Conservation (phyloP, 257 asterid genomes). For the Nemophila menziesii region DNA sequence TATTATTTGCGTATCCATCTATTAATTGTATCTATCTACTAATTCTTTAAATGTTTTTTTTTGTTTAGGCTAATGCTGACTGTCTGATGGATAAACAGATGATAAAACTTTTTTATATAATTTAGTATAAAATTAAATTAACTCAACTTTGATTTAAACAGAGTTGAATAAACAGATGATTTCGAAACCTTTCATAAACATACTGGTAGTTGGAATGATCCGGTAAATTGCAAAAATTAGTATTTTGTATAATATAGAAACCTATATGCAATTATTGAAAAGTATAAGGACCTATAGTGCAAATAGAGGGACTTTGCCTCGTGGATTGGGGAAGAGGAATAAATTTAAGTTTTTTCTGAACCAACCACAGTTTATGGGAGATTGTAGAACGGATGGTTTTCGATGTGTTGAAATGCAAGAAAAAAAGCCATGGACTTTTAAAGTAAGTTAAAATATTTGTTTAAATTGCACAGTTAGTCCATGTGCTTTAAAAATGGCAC, state of each 20-base stretch:
- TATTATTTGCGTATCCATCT: slow-evolving; percentile 93
- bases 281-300: too few relatives aligned
- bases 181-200: slow-evolving; percentile 29
- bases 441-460: slow-evolving; percentile 24
- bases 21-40: slow-evolving; percentile 78
- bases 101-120: too few relatives aligned
- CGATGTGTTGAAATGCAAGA: slow-evolving; percentile 96
- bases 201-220: slow-evolving; percentile 73
- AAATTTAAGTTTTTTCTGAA: slow-evolving; percentile 56
- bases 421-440: slow-evolving; percentile 78
- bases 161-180: slow-evolving; percentile 60
- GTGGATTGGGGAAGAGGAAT: slow-evolving; percentile 99
- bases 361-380: slow-evolving; percentile 62
- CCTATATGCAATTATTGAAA: too few relatives aligned
- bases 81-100: too few relatives aligned
- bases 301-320: slow-evolving; percentile 98
- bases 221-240: too few relatives aligned
- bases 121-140: not conserved
- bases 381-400: slow-evolving; percentile 85
- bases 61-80: too few relatives aligned
- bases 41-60: slow-evolving; percentile 74
- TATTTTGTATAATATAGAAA: too few relatives aligned
- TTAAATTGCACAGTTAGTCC: too few relatives aligned
- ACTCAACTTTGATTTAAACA: slow-evolving; percentile 17
- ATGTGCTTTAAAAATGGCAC: too few relatives aligned